Conservation (phyloP, 768 basidiomycete species). For the Naganishia antarctica region DNA sequence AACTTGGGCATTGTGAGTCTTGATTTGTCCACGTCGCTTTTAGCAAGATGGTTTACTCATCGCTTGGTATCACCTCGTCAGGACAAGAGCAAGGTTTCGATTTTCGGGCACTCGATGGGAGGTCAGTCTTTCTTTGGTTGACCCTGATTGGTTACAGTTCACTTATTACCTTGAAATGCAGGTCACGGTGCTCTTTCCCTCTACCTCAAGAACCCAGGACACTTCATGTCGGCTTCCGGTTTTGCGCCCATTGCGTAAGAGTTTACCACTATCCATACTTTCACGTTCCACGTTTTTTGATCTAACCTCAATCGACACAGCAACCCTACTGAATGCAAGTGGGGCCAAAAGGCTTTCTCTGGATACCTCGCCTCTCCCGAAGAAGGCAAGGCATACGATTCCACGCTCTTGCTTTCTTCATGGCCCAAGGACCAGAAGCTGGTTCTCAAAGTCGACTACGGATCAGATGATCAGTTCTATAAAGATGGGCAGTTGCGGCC, state of each 20-base stretch:
- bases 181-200: conserved; percentile 91
- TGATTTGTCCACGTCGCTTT: conserved; percentile 4
- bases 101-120: conserved; percentile 92
- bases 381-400: conserved; percentile 78
- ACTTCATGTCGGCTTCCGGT: conserved; percentile 78
- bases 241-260: conserved; percentile 55
- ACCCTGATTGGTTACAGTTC: no score
- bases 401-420: conserved; percentile 67
- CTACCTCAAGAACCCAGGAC: conserved; percentile 69
- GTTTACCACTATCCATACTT: background rate
- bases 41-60: background rate
- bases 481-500: conserved; percentile 82
- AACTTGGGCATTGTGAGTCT: conserved; percentile 69
- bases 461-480: conserved; percentile 67
- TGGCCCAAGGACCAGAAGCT: conserved; percentile 52
- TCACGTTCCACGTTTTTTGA: background rate
- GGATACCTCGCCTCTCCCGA: conserved; percentile 67
- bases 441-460: conserved; percentile 78
- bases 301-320: conserved; percentile 40
- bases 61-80: background rate
- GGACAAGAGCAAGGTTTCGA: conserved; percentile 59
- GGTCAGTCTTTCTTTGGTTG: conserved; percentile 39
- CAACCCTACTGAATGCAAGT: conserved; percentile 79
- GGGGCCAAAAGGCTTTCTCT: conserved; percentile 86
- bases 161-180: no score